phyloP scores from a whole-genome alignment of 805 yeast genomes.

The Kodamaea laetipori region DNA sequence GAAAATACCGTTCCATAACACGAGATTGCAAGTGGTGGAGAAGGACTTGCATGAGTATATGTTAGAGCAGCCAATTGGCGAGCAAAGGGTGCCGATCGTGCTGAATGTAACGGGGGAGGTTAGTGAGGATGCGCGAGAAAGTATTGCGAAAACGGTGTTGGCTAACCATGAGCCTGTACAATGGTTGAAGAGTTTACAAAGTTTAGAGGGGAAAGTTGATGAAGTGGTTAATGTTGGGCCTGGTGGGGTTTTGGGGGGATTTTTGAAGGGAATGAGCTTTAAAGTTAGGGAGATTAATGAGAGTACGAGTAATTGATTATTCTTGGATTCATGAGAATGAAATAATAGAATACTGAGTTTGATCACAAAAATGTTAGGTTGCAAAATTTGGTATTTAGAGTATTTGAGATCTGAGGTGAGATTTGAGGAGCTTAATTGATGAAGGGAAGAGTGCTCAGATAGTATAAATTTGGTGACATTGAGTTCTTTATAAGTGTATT shows the following conservation, averaged over 20 bases:
- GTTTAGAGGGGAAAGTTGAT: constrained; percentile 15
- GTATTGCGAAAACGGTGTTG: constrained; percentile 35
- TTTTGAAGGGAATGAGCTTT: constrained; percentile 2
- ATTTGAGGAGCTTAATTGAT: too few relatives aligned
- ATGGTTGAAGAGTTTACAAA: constrained; percentile 41
- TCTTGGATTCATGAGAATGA: too few relatives aligned
- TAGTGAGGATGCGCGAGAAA: constrained; percentile 22
- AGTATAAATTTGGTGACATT: too few relatives aligned
- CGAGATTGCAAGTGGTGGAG: constrained; percentile 40
- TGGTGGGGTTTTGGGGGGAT: constrained; percentile 26
- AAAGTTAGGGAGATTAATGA: not conserved
- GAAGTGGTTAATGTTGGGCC: constrained; percentile 42
- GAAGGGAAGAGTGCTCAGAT: too few relatives aligned
- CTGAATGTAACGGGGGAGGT: constrained; percentile 38
- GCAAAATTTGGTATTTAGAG: too few relatives aligned
- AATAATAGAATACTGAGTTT: too few relatives aligned
- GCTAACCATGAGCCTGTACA: constrained; percentile 48
- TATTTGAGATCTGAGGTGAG: too few relatives aligned
- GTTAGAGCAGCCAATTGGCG: constrained; percentile 1
- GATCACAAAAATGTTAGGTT: too few relatives aligned
- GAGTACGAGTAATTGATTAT: not conserved
- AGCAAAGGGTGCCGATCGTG: constrained; percentile 35
- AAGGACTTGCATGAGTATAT: constrained; percentile 29
- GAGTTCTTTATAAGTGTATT: too few relatives aligned
- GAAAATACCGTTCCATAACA: constrained; percentile 53